A percentile compares a stretch with the other conserved stretches of the same genome.
These are phyloP conservation scores for Rhizopogon vulgaris DNA, from an alignment of 768 basidiomycete species.

Conservation along the genomic window DNA sequence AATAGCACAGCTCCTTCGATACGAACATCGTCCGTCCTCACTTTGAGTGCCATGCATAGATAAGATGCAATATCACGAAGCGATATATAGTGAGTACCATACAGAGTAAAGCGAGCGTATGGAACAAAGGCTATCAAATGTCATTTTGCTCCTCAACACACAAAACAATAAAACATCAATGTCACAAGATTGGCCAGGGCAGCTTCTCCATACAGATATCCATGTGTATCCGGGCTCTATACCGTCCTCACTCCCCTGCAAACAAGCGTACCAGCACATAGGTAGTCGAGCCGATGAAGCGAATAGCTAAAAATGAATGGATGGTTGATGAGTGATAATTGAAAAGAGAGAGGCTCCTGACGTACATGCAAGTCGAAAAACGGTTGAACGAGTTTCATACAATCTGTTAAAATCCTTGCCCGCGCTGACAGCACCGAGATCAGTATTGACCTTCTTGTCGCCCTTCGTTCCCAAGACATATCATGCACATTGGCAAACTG, in stretches of 20 bases:
- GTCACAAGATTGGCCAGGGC: too few relatives aligned
- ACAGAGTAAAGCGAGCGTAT: too few relatives aligned
- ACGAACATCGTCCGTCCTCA: too few relatives aligned
- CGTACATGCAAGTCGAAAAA: conserved; percentile 61
- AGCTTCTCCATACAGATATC: neutral
- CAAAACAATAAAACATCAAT: too few relatives aligned
- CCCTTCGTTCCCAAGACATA: conserved; percentile 95
- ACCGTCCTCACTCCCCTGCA: conserved; percentile 65
- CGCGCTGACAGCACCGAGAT: conserved; percentile 76
- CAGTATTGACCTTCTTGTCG: conserved; percentile 78
- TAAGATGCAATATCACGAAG: too few relatives aligned
- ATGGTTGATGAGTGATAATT: neutral
- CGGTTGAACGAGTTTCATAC: conserved; percentile 2
- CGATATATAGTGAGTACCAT: too few relatives aligned
- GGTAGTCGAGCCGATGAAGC: conserved; percentile 74
- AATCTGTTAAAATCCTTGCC: conserved; percentile 26
- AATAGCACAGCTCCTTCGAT: too few relatives aligned
- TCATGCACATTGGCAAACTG: conserved; percentile 88
- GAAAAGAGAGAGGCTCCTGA: conserved; percentile 9
- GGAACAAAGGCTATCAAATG: too few relatives aligned
- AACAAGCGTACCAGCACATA: conserved; percentile 87
- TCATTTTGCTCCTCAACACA: too few relatives aligned
- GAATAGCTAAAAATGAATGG: conserved; percentile 50
- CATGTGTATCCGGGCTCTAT: too few relatives aligned
- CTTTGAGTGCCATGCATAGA: too few relatives aligned